Evolutionary conservation across 2,329 filamentous ascomycete species (phyloP).

Genomic region (Talaromyces piceae): DNA sequence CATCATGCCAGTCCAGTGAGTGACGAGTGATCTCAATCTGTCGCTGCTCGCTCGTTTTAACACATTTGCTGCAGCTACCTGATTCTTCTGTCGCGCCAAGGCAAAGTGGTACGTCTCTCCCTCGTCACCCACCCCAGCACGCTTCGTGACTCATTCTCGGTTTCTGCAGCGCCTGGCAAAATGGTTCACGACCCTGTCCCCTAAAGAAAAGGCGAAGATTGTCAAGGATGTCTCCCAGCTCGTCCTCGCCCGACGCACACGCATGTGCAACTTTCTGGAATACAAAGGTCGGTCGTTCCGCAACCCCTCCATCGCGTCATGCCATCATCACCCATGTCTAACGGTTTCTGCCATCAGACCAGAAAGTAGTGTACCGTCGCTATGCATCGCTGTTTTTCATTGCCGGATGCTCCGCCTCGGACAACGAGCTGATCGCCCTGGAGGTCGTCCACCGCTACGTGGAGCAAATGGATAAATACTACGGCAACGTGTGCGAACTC

Average conservation of each 20-base stretch:
- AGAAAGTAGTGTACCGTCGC: slow-evolving; percentile 96
- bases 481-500: slow-evolving; percentile 98
- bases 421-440: slow-evolving; percentile 96
- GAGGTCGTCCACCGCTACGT: slow-evolving; percentile 99
- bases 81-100: slow-evolving; percentile 93
- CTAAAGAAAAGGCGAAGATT: slow-evolving; percentile 98
- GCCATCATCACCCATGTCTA: slow-evolving; percentile 5
- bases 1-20: slow-evolving; percentile 12
- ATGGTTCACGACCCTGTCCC: slow-evolving; percentile 97
- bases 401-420: slow-evolving; percentile 89
- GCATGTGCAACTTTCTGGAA: slow-evolving; percentile 99
- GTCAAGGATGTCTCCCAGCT: slow-evolving; percentile 99
- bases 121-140: slow-evolving; percentile 33
- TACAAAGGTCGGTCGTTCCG: slow-evolving; percentile 71
- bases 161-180: slow-evolving; percentile 79
- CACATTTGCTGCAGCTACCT: slow-evolving; percentile 66
- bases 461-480: slow-evolving; percentile 99
- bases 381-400: slow-evolving; percentile 99
- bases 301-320: too few species aligned
- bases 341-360: slow-evolving; percentile 53
- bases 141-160: slow-evolving; percentile 31
- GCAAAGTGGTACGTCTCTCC: slow-evolving; percentile 83
- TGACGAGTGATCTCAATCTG: neutral
- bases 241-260: slow-evolving; percentile 86
- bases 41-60: slow-evolving; percentile 14